Evolutionary conservation across 202 grass and related monocot genomes (phyloP), one percentile per base, ranked within the genome.

Genomic region (Hordeum pubiflorum): DNA sequence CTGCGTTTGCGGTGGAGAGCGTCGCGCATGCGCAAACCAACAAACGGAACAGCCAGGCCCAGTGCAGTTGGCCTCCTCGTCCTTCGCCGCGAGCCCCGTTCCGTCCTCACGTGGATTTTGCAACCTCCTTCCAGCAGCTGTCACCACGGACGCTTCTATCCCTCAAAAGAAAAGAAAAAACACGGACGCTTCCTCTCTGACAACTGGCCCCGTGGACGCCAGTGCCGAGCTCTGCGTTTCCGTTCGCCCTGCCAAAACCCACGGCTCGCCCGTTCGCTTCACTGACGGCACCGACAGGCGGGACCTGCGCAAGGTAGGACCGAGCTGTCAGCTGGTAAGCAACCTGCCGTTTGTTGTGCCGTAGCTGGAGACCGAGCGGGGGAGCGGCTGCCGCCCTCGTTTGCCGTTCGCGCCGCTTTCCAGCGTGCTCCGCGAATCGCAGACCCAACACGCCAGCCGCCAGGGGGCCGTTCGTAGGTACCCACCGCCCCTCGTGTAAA

Each of bases 361-460:
- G 14, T 0, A 6, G 44, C 37, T 22, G 52, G 10, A 18, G 38
- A 46, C 74, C 7, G 33, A 10, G 11, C 2, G 17, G 13, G 20
- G 9, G 32, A 78, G 64, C 26, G 76, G 41, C 76, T 79, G 6
- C 40, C 40, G 40, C 40, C 40, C 40, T 43, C 41, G 67, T 18
- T 22, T 5, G 24, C 17, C 38, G 41, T 34, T 41, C 18, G 5
- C 26, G 10, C 41, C 31, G 60, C 73, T 75, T 75, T 58, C 32
- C 72, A 40, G 34, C 14, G 50, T 75, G 72, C 74, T 26, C 15
- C 9, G 1, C 69, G 52, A 39, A 61, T 24, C 76, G 68, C 83
- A 78, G 56, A 34, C 78, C 60, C 36, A 77, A 72, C 72, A 72
- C 72, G 79, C n/a, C 60, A 69, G 32, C 48, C 14, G 44, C 48